Conservation (phyloP, 306 rosid genomes). For the Gastrolobium bilobum region DNA sequence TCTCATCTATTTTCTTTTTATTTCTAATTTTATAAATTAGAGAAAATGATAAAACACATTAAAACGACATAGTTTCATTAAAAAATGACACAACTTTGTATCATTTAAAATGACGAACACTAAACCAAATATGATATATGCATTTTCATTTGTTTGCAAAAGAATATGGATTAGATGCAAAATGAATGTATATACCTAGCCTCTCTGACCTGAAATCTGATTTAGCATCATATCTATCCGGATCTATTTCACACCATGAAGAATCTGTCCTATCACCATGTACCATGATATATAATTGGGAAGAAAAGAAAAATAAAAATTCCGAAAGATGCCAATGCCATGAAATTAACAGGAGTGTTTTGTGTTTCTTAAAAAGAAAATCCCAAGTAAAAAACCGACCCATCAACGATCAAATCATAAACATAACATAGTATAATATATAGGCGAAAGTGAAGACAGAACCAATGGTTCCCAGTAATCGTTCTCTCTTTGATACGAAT, state of each 20-base stretch:
- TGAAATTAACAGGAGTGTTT: neutral
- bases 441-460: constrained; percentile 33
- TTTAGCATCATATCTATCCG: constrained; percentile 49
- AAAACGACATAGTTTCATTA: too few species aligned
- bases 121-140: too few species aligned
- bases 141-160: neutral
- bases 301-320: neutral
- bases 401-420: neutral
- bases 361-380: neutral
- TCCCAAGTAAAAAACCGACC: neutral
- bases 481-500: constrained; percentile 34
- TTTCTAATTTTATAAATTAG: too few species aligned
- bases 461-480: constrained; percentile 49
- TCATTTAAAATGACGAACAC: too few species aligned
- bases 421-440: neutral
- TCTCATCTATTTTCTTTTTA: too few species aligned
- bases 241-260: constrained; percentile 46
- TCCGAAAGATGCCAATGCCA: neutral
- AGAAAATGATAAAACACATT: too few species aligned
- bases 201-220: constrained; percentile 34
- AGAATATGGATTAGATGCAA: constrained; percentile 31
- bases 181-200: constrained; percentile 46
- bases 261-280: constrained; percentile 51
- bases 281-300: constrained; percentile 8
- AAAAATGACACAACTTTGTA: too few species aligned